These are phyloP conservation scores for Geranium rotundifolium DNA, from an alignment of 345 rosid species.

Conservation along the genomic window DNA sequence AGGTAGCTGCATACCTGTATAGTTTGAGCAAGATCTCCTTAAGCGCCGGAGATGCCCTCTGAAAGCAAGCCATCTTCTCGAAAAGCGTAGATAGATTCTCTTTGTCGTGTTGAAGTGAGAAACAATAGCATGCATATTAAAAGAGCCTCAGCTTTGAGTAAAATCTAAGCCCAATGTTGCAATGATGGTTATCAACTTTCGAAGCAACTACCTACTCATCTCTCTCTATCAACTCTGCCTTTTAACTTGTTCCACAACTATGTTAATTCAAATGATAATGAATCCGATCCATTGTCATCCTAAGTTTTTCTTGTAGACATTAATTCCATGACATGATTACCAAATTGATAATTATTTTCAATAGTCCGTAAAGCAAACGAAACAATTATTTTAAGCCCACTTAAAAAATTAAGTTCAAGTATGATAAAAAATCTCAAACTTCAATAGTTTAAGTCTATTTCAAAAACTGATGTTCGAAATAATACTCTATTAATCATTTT, in stretches of 20 bases:
- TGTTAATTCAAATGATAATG: constrained; percentile 4
- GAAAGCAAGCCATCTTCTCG: constrained; percentile 29
- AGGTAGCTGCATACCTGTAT: constrained; percentile 18
- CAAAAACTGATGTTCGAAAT: too few relatives aligned
- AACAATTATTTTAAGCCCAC: too few relatives aligned
- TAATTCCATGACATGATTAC: too few relatives aligned
- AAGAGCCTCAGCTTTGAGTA: constrained; percentile 12
- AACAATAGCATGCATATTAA: background rate
- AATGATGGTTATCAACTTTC: constrained; percentile 22
- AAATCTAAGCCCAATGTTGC: constrained; percentile 13
- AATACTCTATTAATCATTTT: too few relatives aligned
- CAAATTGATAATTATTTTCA: too few relatives aligned
- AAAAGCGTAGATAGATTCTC: constrained; percentile 1
- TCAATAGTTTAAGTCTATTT: too few relatives aligned
- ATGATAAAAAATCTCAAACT: too few relatives aligned
- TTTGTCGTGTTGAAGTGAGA: background rate
- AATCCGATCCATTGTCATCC: too few relatives aligned
- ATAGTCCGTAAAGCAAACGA: too few relatives aligned
- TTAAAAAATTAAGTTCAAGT: too few relatives aligned
- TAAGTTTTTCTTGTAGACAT: too few relatives aligned
- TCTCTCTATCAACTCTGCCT: constrained; percentile 2
- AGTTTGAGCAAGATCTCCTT: constrained; percentile 35
- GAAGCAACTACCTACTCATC: constrained; percentile 20
- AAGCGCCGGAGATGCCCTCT: constrained; percentile 47
- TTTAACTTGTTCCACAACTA: constrained; percentile 13